Evolutionary conservation across 73 alveolate genomes (phyloP).

Genomic region (Breviolum minutum): DNA sequence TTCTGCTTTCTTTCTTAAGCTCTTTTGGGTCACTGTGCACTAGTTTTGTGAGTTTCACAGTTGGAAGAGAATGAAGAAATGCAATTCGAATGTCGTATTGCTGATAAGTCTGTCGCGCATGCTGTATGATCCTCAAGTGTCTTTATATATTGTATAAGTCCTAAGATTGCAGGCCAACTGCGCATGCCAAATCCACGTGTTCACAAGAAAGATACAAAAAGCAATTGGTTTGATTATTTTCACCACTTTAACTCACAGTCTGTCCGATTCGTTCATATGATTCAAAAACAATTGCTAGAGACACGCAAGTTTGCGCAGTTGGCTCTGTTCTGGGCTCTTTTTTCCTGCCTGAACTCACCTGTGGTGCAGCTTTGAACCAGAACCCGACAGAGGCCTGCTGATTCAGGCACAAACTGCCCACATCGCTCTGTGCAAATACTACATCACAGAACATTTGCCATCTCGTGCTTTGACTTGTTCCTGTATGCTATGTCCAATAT

Average conservation of each 20-base stretch:
- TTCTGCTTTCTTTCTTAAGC: background rate
- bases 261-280: background rate
- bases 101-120: too few relatives aligned
- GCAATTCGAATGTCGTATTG: too few relatives aligned
- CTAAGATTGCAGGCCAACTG: conserved; percentile 28
- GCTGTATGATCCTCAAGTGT: too few relatives aligned
- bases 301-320: background rate
- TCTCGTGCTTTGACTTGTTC: too few relatives aligned
- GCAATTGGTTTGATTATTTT: background rate
- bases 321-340: conserved; percentile 33
- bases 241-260: background rate
- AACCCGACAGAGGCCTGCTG: background rate
- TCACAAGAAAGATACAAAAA: background rate
- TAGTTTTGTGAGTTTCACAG: background rate
- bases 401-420: too few relatives aligned
- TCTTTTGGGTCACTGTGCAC: background rate
- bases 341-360: conserved; percentile 30
- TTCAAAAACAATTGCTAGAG: background rate
- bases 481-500: too few relatives aligned
- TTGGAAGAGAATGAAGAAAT: background rate
- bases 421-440: too few relatives aligned
- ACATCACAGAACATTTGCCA: too few relatives aligned
- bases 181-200: background rate
- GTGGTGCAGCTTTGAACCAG: conserved; percentile 53
- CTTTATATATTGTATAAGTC: too few relatives aligned